Percentiles rank a stretch among this genome's conserved stretches.
phyloP scores from a whole-genome alignment of 768 basidiomycete species.

The Mycena vulgaris region DNA sequence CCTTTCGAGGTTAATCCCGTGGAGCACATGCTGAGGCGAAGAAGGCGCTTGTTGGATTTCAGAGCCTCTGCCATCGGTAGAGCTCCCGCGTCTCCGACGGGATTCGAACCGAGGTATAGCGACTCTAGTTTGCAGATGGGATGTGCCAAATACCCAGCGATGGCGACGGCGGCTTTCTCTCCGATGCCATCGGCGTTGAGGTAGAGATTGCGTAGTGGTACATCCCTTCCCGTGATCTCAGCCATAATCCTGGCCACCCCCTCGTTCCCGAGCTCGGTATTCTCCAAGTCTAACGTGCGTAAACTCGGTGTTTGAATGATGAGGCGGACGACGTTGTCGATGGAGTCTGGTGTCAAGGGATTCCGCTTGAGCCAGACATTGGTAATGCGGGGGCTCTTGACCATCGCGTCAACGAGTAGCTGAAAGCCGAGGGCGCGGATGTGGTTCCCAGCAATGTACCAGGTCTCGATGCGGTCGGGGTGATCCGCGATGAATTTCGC shows the following conservation, averaged over 20 bases:
- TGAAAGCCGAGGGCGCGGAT: constrained; percentile 29
- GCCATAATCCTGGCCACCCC: constrained; percentile 28
- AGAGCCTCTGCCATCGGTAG: constrained; percentile 27
- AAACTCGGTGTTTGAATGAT: constrained; percentile 32
- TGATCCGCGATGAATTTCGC: constrained; percentile 33
- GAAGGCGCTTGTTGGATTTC: constrained; percentile 20
- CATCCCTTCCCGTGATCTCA: constrained; percentile 20
- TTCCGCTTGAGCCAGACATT: constrained; percentile 40
- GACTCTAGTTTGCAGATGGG: constrained; percentile 31
- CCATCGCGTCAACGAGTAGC: constrained; percentile 37
- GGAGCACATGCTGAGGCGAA: constrained; percentile 31
- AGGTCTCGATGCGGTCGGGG: constrained; percentile 38
- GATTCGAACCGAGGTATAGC: constrained; percentile 32
- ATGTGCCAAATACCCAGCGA: constrained; percentile 30
- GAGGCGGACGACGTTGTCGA: constrained; percentile 30
- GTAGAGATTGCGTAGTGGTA: constrained; percentile 34
- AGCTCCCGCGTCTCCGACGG: constrained; percentile 36
- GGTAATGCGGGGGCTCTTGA: constrained; percentile 28
- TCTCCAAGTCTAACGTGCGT: constrained; percentile 38
- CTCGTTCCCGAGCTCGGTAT: constrained; percentile 34
- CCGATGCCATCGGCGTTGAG: constrained; percentile 36
- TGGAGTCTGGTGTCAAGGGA: constrained; percentile 31
- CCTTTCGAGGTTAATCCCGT: constrained; percentile 30
- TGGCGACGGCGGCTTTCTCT: constrained; percentile 22
- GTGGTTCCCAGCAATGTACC: constrained; percentile 38